phyloP scores from a whole-genome alignment of 148 eudicot species.

The Rhododendron mucronatum region DNA sequence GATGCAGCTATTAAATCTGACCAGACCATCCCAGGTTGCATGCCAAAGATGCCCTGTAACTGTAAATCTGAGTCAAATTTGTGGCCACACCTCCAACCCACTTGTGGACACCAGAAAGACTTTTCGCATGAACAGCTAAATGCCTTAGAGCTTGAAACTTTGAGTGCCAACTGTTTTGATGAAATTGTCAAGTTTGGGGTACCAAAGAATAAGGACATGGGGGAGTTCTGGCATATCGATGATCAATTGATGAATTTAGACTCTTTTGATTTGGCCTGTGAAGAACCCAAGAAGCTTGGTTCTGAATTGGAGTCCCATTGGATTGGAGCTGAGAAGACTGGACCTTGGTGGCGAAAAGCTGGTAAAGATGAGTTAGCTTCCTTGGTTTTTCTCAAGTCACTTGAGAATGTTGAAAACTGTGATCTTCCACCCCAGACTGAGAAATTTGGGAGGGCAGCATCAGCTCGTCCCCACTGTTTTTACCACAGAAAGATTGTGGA shows the following conservation, averaged over 20 bases:
- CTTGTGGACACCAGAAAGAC: constrained; percentile 1
- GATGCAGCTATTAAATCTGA: constrained; percentile 13
- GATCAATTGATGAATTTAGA: constrained; percentile 13
- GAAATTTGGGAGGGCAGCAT: constrained; percentile 4
- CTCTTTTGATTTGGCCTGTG: not conserved
- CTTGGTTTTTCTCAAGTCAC: constrained; percentile 16
- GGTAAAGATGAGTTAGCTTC: constrained; percentile 24
- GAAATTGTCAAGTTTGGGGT: not conserved
- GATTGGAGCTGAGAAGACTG: constrained; percentile 25
- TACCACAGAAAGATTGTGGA: constrained; percentile 1
- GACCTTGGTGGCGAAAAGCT: constrained; percentile 35
- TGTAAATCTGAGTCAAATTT: constrained; percentile 9
- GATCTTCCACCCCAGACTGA: constrained; percentile 25
- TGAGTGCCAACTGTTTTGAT: not conserved
- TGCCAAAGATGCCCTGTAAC: not conserved
- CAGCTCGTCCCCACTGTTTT: not conserved
- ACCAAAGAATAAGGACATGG: constrained; percentile 5
- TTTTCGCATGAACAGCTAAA: constrained; percentile 11
- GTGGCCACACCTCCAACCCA: constrained; percentile 16
- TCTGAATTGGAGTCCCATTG: constrained; percentile 31
- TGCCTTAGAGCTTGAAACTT: not conserved
- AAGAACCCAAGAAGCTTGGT: constrained; percentile 23
- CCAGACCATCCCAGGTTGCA: constrained; percentile 12
- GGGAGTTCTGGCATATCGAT: constrained; percentile 9
- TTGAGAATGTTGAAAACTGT: constrained; percentile 13